Percentiles rank a stretch among this genome's conserved stretches.
Evolutionary conservation across 202 grass and related monocot species (phyloP).

Genomic region (Carex sylvatica): DNA sequence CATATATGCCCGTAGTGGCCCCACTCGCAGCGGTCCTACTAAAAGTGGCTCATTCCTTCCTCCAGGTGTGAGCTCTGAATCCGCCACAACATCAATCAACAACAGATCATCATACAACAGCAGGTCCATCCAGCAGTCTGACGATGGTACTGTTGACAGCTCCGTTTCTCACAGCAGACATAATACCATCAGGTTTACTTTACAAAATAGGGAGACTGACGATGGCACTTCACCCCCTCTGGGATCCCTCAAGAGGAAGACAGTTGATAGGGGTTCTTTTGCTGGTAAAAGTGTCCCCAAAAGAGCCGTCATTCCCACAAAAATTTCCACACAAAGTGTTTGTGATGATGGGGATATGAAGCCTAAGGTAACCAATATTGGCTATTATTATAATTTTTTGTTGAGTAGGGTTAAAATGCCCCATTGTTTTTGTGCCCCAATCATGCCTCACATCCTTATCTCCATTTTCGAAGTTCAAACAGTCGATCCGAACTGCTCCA

Average conservation of each 20-base stretch:
- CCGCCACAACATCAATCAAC: constrained; percentile 95
- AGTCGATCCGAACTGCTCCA: no score
- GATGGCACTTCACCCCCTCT: constrained; percentile 73
- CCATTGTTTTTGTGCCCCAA: no score
- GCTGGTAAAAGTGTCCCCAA: constrained; percentile 78
- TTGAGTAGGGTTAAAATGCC: not conserved
- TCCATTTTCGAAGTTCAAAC: no score
- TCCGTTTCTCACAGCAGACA: constrained; percentile 69
- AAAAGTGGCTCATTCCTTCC: constrained; percentile 43
- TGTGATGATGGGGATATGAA: constrained; percentile 63
- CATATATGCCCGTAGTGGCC: constrained; percentile 12
- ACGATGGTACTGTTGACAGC: constrained; percentile 92
- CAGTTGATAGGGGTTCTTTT: constrained; percentile 56
- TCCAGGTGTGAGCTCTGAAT: constrained; percentile 79
- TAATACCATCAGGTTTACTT: constrained; percentile 54
- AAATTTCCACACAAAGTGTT: constrained; percentile 34
- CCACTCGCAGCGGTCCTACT: constrained; percentile 23
- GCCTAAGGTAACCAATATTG: constrained; percentile 54
- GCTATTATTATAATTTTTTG: constrained; percentile 26
- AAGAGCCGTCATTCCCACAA: constrained; percentile 31
- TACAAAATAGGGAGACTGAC: constrained; percentile 61
- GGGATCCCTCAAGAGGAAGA: constrained; percentile 72
- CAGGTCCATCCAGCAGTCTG: constrained; percentile 76
- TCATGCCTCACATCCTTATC: no score
- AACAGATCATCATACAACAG: constrained; percentile 77